Percentiles rank a stretch among this genome's conserved stretches.
Conservation (phyloP, 345 rosid genomes). For the Populus alba region DNA sequence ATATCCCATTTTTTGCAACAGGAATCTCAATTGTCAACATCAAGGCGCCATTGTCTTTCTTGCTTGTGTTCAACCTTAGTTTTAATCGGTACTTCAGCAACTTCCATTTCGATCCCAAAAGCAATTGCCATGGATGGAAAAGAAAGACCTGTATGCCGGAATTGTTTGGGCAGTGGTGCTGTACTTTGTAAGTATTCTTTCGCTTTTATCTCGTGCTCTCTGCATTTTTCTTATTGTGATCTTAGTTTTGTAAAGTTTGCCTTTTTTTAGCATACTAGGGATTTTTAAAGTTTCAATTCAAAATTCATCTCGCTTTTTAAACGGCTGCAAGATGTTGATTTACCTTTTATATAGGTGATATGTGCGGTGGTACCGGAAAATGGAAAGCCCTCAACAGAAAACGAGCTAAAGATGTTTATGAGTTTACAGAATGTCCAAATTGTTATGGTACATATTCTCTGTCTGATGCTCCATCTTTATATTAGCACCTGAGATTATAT, state of each 20-base stretch:
- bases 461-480: background rate
- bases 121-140: conserved; percentile 53
- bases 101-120: conserved; percentile 40
- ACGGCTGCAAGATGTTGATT: conserved; percentile 9
- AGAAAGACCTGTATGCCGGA: conserved; percentile 68
- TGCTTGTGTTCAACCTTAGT: conserved; percentile 65
- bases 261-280: background rate
- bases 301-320: background rate
- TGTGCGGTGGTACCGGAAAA: conserved; percentile 99
- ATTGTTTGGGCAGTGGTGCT: conserved; percentile 82
- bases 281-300: background rate
- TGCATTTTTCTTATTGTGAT: background rate
- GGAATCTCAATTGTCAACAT: conserved; percentile 42
- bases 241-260: background rate
- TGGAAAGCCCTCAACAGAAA: conserved; percentile 97
- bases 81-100: conserved; percentile 41
- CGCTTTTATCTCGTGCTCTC: background rate
- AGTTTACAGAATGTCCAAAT: conserved; percentile 91
- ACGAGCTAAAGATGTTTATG: conserved; percentile 95
- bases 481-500: background rate
- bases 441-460: conserved; percentile 64
- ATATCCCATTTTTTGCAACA: conserved; percentile 17
- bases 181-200: conserved; percentile 59
- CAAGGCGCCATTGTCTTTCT: conserved; percentile 67
- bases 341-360: conserved; percentile 63